Conservation (phyloP, 2,329 filamentous ascomycete species). For the Fusarium nisikadoi region DNA sequence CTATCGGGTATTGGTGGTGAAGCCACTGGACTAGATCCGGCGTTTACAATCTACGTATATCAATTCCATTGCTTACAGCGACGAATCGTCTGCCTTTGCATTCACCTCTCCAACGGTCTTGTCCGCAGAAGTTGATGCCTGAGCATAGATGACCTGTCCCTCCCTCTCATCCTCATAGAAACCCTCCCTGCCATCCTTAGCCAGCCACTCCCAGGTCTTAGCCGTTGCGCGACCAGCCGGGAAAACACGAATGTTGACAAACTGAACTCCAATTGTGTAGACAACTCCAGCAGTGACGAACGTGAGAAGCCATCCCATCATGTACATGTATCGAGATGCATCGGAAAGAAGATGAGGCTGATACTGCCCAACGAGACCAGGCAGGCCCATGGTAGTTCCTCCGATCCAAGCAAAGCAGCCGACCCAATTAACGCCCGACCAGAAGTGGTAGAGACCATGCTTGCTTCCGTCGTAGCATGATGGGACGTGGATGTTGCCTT, state of each 20-base stretch:
- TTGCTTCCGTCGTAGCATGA: not conserved
- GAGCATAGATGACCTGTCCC: not conserved
- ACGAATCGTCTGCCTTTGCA: not conserved
- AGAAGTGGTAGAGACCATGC: not conserved
- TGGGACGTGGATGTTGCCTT: not conserved
- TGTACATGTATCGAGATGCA: not conserved
- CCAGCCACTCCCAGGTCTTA: not conserved
- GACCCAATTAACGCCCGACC: not conserved
- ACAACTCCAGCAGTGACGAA: not conserved
- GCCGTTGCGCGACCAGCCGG: not conserved
- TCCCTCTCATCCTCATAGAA: not conserved
- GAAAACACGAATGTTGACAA: not conserved
- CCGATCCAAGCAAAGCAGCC: not conserved
- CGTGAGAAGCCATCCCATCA: not conserved
- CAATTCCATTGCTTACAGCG: not conserved
- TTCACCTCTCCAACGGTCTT: not conserved
- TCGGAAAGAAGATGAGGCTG: not conserved
- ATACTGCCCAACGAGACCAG: not conserved
- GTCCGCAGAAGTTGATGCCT: not conserved
- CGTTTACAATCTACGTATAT: not conserved
- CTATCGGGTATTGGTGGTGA: not conserved
- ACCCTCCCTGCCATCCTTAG: not conserved
- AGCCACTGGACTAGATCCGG: accelerated
- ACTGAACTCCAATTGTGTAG: not conserved
- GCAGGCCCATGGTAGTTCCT: not conserved